phyloP scores from a whole-genome alignment of 2,329 filamentous ascomycete genomes.

The Paecilomyces sp. region DNA sequence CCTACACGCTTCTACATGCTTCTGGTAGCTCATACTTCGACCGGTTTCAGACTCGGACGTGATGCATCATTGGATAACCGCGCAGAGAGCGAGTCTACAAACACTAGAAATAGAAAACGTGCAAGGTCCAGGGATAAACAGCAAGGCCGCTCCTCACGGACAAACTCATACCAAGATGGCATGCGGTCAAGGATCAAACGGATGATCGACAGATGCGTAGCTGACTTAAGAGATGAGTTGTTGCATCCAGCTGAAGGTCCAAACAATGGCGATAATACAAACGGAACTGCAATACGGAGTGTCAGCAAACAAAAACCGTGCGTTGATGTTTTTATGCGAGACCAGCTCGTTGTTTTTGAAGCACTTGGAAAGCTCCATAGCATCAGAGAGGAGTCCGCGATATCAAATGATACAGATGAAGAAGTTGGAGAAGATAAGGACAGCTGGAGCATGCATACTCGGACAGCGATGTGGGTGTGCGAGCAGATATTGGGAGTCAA shows the following conservation, averaged over 20 bases:
- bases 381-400: not conserved
- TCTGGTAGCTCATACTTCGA: slow-evolving; percentile 45
- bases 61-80: slow-evolving; percentile 42
- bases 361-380: slow-evolving; percentile 39
- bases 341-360: slow-evolving; percentile 55
- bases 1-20: slow-evolving; percentile 47
- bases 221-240: slow-evolving; percentile 37
- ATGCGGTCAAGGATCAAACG: slow-evolving; percentile 18
- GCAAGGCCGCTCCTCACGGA: not conserved
- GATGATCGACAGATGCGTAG: slow-evolving; percentile 39
- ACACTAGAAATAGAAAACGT: not conserved
- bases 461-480: slow-evolving; percentile 40
- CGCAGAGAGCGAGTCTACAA: slow-evolving; percentile 9
- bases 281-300: not conserved
- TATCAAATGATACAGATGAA: slow-evolving; percentile 3
- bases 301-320: slow-evolving; percentile 25
- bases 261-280: not conserved
- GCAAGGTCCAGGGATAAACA: not conserved
- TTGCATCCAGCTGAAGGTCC: slow-evolving; percentile 27
- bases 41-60: slow-evolving; percentile 42
- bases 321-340: slow-evolving; percentile 50
- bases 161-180: slow-evolving; percentile 8
- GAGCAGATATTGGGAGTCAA: slow-evolving; percentile 25
- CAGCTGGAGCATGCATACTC: slow-evolving; percentile 34
- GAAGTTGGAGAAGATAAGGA: slow-evolving; percentile 17